phyloP scores from a whole-genome alignment of 805 yeast species.

The Lipomyces sp. region DNA sequence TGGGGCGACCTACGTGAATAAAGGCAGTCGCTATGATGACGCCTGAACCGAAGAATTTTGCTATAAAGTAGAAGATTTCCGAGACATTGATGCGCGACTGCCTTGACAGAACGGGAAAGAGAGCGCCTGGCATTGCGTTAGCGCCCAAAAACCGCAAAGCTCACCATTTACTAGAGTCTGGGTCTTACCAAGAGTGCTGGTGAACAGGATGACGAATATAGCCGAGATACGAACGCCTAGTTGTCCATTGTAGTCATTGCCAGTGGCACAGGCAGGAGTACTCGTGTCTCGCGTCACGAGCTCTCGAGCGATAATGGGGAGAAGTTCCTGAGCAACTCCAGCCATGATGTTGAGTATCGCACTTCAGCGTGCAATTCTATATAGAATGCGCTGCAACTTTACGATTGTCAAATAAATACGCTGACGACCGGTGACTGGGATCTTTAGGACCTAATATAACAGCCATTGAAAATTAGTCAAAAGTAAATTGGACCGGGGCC shows the following conservation, averaged over 20 bases:
- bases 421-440: background rate
- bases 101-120: conserved; percentile 51
- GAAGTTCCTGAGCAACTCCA: background rate
- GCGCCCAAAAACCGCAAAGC: background rate
- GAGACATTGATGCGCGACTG: conserved; percentile 29
- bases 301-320: background rate
- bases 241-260: conserved; percentile 51
- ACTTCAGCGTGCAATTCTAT: background rate
- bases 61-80: conserved; percentile 32
- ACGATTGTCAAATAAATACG: background rate
- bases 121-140: conserved; percentile 43
- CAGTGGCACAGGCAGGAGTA: conserved; percentile 28
- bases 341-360: background rate
- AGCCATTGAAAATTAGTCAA: too few relatives aligned
- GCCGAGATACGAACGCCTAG: conserved; percentile 59
- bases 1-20: conserved; percentile 57
- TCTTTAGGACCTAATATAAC: too few relatives aligned
- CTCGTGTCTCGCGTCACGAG: conserved; percentile 20
- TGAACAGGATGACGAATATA: conserved; percentile 61
- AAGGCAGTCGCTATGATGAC: conserved; percentile 79
- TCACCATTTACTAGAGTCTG: background rate
- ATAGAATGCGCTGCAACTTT: background rate
- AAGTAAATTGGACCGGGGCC: too few relatives aligned
- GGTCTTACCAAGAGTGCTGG: conserved; percentile 52
- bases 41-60: conserved; percentile 61